Percentiles rank a stretch among this genome's conserved stretches.
These are phyloP conservation scores for Tolypocladium ophioglossoides DNA, from an alignment of 2,329 filamentous ascomycete species.

Conservation along the genomic window DNA sequence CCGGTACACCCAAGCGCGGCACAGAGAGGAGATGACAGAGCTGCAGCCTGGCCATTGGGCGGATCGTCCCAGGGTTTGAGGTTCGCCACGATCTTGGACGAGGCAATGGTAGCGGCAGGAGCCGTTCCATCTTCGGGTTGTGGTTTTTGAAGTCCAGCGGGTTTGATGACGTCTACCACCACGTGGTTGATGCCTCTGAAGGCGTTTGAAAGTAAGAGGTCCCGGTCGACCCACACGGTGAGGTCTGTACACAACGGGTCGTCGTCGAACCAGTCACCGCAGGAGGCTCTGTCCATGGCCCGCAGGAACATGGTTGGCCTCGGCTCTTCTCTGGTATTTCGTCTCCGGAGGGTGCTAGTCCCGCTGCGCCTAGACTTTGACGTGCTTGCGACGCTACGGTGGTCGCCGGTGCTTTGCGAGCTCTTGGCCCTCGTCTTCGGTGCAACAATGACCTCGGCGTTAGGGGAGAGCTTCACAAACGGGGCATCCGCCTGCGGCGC, in stretches of 20 bases:
- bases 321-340: constrained; percentile 50
- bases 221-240: constrained; percentile 76
- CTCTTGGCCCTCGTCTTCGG: constrained; percentile 75
- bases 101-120: constrained; percentile 30
- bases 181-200: constrained; percentile 71
- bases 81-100: constrained; percentile 60
- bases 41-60: constrained; percentile 69
- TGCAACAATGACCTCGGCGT: constrained; percentile 94
- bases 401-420: constrained; percentile 58
- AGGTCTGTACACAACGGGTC: constrained; percentile 47
- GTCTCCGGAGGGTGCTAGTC: constrained; percentile 56
- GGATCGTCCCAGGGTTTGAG: constrained; percentile 76
- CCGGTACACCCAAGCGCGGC: constrained; percentile 59
- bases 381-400: constrained; percentile 67
- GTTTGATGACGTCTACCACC: constrained; percentile 75
- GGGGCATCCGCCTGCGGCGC: constrained; percentile 54
- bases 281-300: constrained; percentile 61
- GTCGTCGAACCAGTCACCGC: constrained; percentile 70
- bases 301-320: constrained; percentile 66
- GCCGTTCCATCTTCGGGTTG: constrained; percentile 56
- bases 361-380: constrained; percentile 72
- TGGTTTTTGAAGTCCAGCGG: constrained; percentile 63
- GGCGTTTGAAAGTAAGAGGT: constrained; percentile 59
- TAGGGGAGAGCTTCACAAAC: constrained; percentile 87
- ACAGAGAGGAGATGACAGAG: constrained; percentile 70